These are phyloP conservation scores for Rubroboletus pulcherrimus DNA, from an alignment of 768 basidiomycete genomes.

Conservation along the genomic window DNA sequence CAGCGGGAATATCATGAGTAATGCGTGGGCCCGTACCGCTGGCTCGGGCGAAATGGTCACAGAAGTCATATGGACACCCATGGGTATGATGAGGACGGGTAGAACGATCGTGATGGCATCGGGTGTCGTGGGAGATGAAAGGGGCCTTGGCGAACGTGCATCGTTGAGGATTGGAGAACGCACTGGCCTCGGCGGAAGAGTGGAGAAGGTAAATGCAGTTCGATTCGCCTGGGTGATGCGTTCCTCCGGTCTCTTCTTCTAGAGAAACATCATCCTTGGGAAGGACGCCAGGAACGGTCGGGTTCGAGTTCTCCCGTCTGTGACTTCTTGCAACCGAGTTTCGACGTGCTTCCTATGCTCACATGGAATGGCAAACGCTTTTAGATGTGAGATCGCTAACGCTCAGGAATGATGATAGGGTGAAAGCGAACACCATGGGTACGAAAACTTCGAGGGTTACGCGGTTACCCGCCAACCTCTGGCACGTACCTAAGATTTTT, in stretches of 20 bases:
- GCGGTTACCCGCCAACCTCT: too few species aligned
- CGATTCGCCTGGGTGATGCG: constrained; percentile 14
- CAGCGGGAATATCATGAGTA: constrained; percentile 25
- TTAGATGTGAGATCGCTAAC: too few species aligned
- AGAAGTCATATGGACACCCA: constrained; percentile 19
- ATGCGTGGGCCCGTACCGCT: constrained; percentile 13
- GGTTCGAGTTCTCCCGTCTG: constrained; percentile 17
- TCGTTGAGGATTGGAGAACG: constrained; percentile 17
- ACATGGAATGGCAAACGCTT: too few species aligned
- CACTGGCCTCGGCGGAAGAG: constrained; percentile 14
- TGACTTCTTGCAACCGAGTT: constrained; percentile 23
- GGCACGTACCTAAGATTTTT: too few species aligned
- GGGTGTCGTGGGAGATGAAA: constrained; percentile 26
- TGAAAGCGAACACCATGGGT: too few species aligned
- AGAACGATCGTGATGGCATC: constrained; percentile 19
- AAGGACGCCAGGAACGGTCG: constrained; percentile 34
- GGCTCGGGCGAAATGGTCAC: constrained; percentile 19
- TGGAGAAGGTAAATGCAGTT: constrained; percentile 11
- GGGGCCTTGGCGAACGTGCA: constrained; percentile 17
- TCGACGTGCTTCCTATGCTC: constrained; percentile 30
- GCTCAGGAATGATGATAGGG: too few species aligned
- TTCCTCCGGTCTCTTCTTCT: constrained; percentile 7
- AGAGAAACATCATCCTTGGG: constrained; percentile 17
- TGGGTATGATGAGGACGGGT: constrained; percentile 22
- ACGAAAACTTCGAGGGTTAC: too few species aligned